A percentile compares a stretch with the other conserved stretches of the same genome.
Conservation (phyloP, 192 early-diverging fungal genomes). For the Podila horticola region DNA sequence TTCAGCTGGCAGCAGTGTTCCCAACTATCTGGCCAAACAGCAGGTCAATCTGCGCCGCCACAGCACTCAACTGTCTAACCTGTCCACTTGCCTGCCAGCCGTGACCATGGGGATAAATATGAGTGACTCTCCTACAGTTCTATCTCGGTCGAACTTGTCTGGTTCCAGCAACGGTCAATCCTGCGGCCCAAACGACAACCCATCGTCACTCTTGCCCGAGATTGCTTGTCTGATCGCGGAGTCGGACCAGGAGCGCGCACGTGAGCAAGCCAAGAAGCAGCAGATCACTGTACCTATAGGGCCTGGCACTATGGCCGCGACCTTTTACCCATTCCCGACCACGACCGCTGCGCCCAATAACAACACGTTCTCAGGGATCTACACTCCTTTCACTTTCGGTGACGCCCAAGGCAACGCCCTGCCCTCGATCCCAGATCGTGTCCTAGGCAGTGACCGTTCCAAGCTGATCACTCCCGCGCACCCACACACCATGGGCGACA, state of each 20-base stretch:
- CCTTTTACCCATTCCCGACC: not conserved
- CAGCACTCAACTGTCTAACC: slow-evolving; percentile 13
- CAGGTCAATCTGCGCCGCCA: slow-evolving; percentile 3
- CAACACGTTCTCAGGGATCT: not conserved
- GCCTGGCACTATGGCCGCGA: not conserved
- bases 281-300: not conserved
- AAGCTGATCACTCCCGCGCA: not conserved
- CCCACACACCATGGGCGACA: slow-evolving; percentile 2
- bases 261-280: not conserved
- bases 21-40: slow-evolving; percentile 34
- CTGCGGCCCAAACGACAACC: not conserved
- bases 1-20: not conserved
- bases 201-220: slow-evolving; percentile 1
- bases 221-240: not conserved
- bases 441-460: not conserved
- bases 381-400: not conserved
- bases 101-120: not conserved
- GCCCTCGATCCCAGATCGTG: not conserved
- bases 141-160: not conserved
- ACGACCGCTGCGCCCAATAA: not conserved
- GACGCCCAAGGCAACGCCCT: not conserved
- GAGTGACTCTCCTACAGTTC: not conserved
- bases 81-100: not conserved
- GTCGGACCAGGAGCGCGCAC: slow-evolving; percentile 1
- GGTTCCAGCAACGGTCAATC: not conserved